Base-by-base conservation (phyloP, 2,329 filamentous ascomycete species). In the Didymella segeticola region DNA sequence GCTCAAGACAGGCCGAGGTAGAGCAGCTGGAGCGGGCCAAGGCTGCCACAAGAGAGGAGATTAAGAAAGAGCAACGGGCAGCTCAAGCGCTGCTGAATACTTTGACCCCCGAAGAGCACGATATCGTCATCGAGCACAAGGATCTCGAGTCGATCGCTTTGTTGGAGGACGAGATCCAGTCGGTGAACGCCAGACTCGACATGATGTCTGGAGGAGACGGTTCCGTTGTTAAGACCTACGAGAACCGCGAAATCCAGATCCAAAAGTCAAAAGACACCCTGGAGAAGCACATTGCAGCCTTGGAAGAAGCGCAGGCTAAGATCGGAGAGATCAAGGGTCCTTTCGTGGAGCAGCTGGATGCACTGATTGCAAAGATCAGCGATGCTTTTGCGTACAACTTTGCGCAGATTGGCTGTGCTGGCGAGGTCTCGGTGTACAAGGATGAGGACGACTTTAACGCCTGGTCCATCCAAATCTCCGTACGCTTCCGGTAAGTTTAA, bases 301-400 rank as follows among this genome's bases (percentile, higher is more conserved):
- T 95, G 9, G 80, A 80, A 2, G 75, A 80, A 2, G 75, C 88
- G 14, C 79, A 80, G 14, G 68, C 71, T 11, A 80, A 83, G 39
- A 93, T 96, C 57, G 74, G 78, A 0, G 81, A 86, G 30, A 77
- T 96, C 49, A 87, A 88, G 64, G 79, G 79, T 14, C 80, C 84
- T 58, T 99, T 92, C 90, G 95, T 98, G 74, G 92, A 92, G 1
- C 78, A 83, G 64, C 82, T 99, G 2, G 93, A 98, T 62, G 81
- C 79, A 19, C 82, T 99, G 2, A 83, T 97, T 33, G 79, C 79
- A 17, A 86, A 87, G 68, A 97, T 99, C 76, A 96, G 91, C 70
- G 86, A 91, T 42, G 93, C 93, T 0, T 99, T 99, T 74, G 86
- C 89, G 5, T 89, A 93, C 73, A 98, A 96, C 68, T 98, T 99